Evolutionary conservation across 106 monocot genomes (phyloP).

Genomic region (Chionographis japonica): DNA sequence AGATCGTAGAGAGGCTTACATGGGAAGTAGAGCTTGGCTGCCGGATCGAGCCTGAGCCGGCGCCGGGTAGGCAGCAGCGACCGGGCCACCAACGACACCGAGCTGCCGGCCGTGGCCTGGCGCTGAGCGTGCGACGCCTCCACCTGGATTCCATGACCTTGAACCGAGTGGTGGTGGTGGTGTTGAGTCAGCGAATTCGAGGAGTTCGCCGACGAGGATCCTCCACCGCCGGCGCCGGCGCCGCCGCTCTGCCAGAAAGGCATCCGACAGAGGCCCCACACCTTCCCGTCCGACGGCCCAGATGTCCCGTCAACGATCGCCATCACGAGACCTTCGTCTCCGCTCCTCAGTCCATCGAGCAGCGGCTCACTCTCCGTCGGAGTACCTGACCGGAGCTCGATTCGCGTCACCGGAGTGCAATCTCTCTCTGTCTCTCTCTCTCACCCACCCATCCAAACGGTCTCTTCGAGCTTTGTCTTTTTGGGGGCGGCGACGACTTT

Average conservation of each 20-base stretch:
- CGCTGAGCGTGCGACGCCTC: conserved; percentile 3
- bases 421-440: no score
- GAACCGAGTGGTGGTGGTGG: conserved; percentile 4
- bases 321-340: conserved; percentile 13
- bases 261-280: conserved; percentile 54
- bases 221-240: conserved; percentile 10
- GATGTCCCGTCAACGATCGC: conserved; percentile 32
- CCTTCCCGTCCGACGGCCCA: conserved; percentile 31
- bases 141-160: not conserved
- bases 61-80: conserved; percentile 67
- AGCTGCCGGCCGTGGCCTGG: conserved; percentile 13
- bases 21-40: conserved; percentile 87
- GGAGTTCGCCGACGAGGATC: conserved; percentile 23
- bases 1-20: conserved; percentile 34
- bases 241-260: conserved; percentile 55
- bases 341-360: no score
- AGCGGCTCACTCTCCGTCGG: no score
- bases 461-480: no score
- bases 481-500: no score
- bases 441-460: no score
- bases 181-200: conserved; percentile 18
- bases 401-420: no score
- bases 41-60: conserved; percentile 77
- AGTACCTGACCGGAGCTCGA: no score
- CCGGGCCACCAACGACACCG: conserved; percentile 60